phyloP scores from a whole-genome alignment of 148 eudicot genomes.

The Vaccinium corymbosum region DNA sequence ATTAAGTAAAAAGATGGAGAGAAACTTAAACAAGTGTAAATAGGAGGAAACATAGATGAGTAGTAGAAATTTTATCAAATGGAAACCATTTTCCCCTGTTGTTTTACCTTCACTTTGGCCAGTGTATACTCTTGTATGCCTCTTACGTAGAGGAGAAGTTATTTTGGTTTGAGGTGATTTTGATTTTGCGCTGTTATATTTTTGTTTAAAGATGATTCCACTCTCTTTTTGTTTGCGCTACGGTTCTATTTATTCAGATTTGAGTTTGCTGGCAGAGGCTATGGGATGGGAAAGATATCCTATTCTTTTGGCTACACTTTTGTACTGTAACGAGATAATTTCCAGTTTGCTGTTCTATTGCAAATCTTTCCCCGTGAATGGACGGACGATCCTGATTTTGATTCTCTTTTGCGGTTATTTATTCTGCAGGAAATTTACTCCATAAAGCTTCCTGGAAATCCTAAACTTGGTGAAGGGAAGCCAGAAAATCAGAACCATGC shows the following conservation, averaged over 20 bases:
- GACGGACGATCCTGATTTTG: constrained; percentile 1
- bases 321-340: not conserved
- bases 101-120: not conserved
- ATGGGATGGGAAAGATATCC: too few relatives aligned
- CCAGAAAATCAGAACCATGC: constrained; percentile 99
- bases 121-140: not conserved
- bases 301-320: not conserved
- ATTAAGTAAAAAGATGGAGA: not conserved
- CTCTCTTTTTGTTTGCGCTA: not conserved
- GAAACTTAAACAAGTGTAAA: not conserved
- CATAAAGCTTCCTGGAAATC: constrained; percentile 90
- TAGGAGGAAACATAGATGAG: not conserved
- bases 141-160: not conserved
- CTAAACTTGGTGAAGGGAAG: constrained; percentile 97
- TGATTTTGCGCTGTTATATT: not conserved
- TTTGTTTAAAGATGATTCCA: not conserved
- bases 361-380: not conserved
- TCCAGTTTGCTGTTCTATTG: not conserved
- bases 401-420: not conserved
- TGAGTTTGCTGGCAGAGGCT: not conserved
- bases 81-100: not conserved
- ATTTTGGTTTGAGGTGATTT: constrained; percentile 2
- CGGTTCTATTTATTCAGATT: not conserved
- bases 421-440: constrained; percentile 82
- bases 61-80: not conserved